phyloP scores from a whole-genome alignment of 371 early-diverging fungal genomes.

The Mucor piriformis region DNA sequence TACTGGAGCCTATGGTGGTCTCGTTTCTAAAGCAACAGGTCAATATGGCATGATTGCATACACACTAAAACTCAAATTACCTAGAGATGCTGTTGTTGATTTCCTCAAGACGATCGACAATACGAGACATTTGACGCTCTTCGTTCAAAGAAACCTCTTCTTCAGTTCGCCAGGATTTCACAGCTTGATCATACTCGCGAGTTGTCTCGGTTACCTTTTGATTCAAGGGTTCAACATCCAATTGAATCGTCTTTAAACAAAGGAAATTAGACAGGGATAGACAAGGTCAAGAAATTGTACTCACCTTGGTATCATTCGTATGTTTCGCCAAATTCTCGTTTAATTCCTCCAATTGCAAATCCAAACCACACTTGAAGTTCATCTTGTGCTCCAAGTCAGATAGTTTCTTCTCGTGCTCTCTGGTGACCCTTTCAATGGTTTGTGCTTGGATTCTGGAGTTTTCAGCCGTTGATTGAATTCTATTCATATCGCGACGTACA shows the following conservation, averaged over 20 bases:
- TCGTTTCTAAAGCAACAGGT: constrained; percentile 4
- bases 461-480: constrained; percentile 51
- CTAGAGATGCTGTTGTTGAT: constrained; percentile 11
- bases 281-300: not conserved
- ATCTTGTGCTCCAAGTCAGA: constrained; percentile 31
- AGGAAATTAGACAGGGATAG: not conserved
- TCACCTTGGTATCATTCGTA: constrained; percentile 14
- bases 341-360: constrained; percentile 23
- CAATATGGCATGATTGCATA: not conserved
- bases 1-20: constrained; percentile 6
- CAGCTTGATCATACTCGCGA: constrained; percentile 35
- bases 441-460: constrained; percentile 47
- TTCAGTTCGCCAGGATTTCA: not conserved
- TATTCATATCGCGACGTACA: constrained; percentile 55
- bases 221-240: constrained; percentile 15
- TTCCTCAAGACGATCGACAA: constrained; percentile 18
- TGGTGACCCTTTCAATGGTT: constrained; percentile 49
- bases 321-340: constrained; percentile 27
- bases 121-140: constrained; percentile 4
- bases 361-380: constrained; percentile 14
- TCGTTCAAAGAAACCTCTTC: constrained; percentile 14
- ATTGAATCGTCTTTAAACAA: constrained; percentile 9
- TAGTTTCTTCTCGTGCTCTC: constrained; percentile 47
- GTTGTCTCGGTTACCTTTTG: constrained; percentile 30
- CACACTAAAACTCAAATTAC: constrained; percentile 4